Percentiles rank a stretch among this genome's conserved stretches.
phyloP scores from a whole-genome alignment of 1,284 basidiomycete species.

The Trametes polyzona region DNA sequence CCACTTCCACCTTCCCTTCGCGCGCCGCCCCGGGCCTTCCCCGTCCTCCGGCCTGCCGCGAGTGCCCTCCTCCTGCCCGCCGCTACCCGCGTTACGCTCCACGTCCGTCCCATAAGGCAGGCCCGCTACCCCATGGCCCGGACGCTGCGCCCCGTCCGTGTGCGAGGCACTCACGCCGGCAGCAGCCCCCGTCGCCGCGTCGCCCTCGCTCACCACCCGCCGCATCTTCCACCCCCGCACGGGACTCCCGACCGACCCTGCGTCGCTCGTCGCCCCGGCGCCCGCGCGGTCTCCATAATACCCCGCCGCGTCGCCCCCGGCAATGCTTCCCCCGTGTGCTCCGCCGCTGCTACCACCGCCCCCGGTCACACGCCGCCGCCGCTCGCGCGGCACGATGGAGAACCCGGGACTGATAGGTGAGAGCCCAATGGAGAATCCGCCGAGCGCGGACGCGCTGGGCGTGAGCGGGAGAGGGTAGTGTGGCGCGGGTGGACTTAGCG shows the following conservation, averaged over 20 bases:
- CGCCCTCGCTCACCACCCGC: slow-evolving; percentile 31
- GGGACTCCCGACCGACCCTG: slow-evolving; percentile 6
- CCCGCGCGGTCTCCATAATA: slow-evolving; percentile 39
- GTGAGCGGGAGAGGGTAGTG: slow-evolving; percentile 29
- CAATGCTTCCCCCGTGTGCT: slow-evolving; percentile 30
- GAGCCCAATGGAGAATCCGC: slow-evolving; percentile 72
- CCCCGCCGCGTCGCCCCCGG: slow-evolving; percentile 39
- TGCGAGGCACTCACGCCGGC: background rate
- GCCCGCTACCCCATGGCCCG: slow-evolving; percentile 1
- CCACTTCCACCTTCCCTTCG: slow-evolving; percentile 42
- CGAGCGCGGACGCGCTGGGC: slow-evolving; percentile 33
- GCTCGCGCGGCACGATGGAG: slow-evolving; percentile 57
- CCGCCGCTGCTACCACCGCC: slow-evolving; percentile 37
- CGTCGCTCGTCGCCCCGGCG: background rate
- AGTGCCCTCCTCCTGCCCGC: background rate
- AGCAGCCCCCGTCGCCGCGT: slow-evolving; percentile 8
- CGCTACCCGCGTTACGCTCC: slow-evolving; percentile 5
- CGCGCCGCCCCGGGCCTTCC: slow-evolving; percentile 2
- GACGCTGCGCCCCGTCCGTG: background rate
- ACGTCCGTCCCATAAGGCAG: slow-evolving; percentile 15
- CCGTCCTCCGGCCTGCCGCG: background rate
- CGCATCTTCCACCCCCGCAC: slow-evolving; percentile 19
- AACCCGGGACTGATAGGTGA: slow-evolving; percentile 78
- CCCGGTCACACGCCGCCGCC: slow-evolving; percentile 40
- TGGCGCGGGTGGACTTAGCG: slow-evolving; percentile 7